Conservation (phyloP, 2,329 filamentous ascomycete species). For the Paracamarosporium sp. region DNA sequence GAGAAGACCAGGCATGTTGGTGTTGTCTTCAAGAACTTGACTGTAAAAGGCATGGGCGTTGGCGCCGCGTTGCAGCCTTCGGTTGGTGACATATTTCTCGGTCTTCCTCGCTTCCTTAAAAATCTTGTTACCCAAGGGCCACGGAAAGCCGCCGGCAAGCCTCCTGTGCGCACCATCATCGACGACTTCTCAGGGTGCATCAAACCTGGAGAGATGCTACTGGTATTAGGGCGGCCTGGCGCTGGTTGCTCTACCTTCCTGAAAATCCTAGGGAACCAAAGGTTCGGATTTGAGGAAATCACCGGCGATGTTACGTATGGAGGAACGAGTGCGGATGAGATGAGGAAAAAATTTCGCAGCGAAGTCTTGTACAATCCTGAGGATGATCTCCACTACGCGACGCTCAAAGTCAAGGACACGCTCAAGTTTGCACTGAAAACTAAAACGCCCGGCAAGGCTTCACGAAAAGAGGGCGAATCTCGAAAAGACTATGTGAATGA, state of each 20-base stretch:
- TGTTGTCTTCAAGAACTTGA: slow-evolving; percentile 70
- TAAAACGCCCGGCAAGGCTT: slow-evolving; percentile 68
- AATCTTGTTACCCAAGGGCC: slow-evolving; percentile 57
- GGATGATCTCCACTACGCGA: slow-evolving; percentile 70
- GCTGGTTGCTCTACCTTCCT: slow-evolving; percentile 75
- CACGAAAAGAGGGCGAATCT: slow-evolving; percentile 67
- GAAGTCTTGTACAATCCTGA: slow-evolving; percentile 79
- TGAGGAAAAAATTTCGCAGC: slow-evolving; percentile 66
- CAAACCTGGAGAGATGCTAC: slow-evolving; percentile 74
- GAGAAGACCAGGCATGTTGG: slow-evolving; percentile 74
- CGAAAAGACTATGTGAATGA: slow-evolving; percentile 66
- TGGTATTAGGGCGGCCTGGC: slow-evolving; percentile 73
- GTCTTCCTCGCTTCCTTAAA: slow-evolving; percentile 61
- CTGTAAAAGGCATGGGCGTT: slow-evolving; percentile 66
- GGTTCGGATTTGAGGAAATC: slow-evolving; percentile 65
- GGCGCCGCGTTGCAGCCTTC: slow-evolving; percentile 69
- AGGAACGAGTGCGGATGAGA: slow-evolving; percentile 59
- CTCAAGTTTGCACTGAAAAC: slow-evolving; percentile 75
- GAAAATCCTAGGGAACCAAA: slow-evolving; percentile 71
- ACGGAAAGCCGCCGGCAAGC: slow-evolving; percentile 52
- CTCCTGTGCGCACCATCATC: slow-evolving; percentile 69
- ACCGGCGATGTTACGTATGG: slow-evolving; percentile 63
- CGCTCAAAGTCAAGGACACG: slow-evolving; percentile 77
- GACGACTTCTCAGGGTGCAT: slow-evolving; percentile 72
- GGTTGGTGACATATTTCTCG: slow-evolving; percentile 66